Percentiles rank a stretch among this genome's conserved stretches.
Evolutionary conservation across 495 filamentous ascomycete genomes (phyloP).

Genomic region (Aspergillus olivimuriae): DNA sequence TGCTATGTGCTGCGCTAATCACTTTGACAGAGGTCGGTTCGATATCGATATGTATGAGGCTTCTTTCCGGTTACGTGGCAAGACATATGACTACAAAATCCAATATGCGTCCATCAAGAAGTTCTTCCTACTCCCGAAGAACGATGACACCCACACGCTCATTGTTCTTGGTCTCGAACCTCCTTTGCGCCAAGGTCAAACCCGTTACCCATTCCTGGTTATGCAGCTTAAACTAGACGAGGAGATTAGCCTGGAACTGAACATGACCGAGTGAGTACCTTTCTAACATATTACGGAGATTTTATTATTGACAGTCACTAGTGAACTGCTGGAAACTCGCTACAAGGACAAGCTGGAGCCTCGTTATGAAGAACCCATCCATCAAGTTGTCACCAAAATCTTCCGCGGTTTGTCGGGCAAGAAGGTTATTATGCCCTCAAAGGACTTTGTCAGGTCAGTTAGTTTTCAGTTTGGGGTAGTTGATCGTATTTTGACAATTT

Average conservation of each 20-base stretch:
- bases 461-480: background rate
- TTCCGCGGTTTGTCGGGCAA: slow-evolving; percentile 92
- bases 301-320: slow-evolving; percentile 17
- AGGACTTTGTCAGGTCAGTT: slow-evolving; percentile 71
- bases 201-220: slow-evolving; percentile 95
- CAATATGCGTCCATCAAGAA: slow-evolving; percentile 97
- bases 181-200: slow-evolving; percentile 94
- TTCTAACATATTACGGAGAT: background rate
- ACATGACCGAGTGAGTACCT: slow-evolving; percentile 79
- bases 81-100: slow-evolving; percentile 99
- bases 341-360: slow-evolving; percentile 84
- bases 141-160: slow-evolving; percentile 90
- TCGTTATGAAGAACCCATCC: slow-evolving; percentile 86
- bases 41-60: slow-evolving; percentile 99
- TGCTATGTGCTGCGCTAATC: slow-evolving; percentile 19
- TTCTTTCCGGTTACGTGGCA: slow-evolving; percentile 94
- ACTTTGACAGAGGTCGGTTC: slow-evolving; percentile 76
- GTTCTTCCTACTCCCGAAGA: slow-evolving; percentile 96
- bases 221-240: slow-evolving; percentile 99
- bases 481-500: slow-evolving; percentile 3
- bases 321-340: slow-evolving; percentile 62
- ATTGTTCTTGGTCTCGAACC: slow-evolving; percentile 95
- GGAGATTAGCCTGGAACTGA: slow-evolving; percentile 92
- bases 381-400: slow-evolving; percentile 86
- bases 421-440: slow-evolving; percentile 87